A percentile compares a stretch with the other conserved stretches of the same genome.
phyloP scores from a whole-genome alignment of 2,329 filamentous ascomycete genomes.

The Colletotrichum sp. region DNA sequence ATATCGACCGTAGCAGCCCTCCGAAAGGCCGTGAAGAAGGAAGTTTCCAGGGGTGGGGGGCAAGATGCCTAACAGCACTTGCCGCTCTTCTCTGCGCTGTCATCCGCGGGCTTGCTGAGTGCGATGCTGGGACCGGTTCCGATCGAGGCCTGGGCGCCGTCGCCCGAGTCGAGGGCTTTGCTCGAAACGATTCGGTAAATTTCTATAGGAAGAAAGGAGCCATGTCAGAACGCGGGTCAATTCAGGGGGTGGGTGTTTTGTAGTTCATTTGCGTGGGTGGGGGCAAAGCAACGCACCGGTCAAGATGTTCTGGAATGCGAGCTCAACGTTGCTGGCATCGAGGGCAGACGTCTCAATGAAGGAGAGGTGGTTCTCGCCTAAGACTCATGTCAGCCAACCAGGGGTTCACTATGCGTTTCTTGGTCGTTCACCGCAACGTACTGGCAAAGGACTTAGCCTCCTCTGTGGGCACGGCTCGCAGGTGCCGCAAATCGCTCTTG shows the following conservation, averaged over 20 bases:
- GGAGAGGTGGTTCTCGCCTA: conserved; percentile 96
- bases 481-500: conserved; percentile 99
- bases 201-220: conserved; percentile 59
- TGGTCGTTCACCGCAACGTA: conserved; percentile 45
- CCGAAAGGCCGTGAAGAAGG: conserved; percentile 19
- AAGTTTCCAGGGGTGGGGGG: neutral
- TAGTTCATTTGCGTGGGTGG: neutral
- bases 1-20: conserved; percentile 26
- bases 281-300: conserved; percentile 71
- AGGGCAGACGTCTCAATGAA: conserved; percentile 99
- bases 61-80: conserved; percentile 73
- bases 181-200: conserved; percentile 99
- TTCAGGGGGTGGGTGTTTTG: neutral
- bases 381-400: neutral
- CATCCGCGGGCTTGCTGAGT: conserved; percentile 83
- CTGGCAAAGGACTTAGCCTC: conserved; percentile 98
- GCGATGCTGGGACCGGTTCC: conserved; percentile 83
- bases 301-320: conserved; percentile 99
- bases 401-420: neutral
- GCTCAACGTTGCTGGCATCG: conserved; percentile 98
- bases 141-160: conserved; percentile 79
- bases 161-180: conserved; percentile 93
- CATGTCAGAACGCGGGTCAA: neutral
- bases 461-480: conserved; percentile 95
- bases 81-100: conserved; percentile 75